Evolutionary conservation across 1,284 basidiomycete genomes (phyloP), one percentile per base, ranked within the genome.

Genomic region (Rhodofomes roseus): DNA sequence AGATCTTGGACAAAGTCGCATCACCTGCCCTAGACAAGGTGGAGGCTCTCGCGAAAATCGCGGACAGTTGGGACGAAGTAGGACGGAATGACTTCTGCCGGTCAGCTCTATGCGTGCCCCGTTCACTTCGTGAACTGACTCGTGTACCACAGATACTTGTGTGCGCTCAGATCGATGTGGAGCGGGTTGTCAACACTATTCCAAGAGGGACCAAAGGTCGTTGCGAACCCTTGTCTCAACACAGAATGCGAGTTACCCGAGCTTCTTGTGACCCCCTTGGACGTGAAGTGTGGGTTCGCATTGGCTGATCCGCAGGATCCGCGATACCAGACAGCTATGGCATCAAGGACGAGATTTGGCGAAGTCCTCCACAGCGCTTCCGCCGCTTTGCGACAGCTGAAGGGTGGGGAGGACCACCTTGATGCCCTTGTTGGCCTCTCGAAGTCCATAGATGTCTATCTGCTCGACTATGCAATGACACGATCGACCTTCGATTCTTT

Each of bases 51-150:
- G 74, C 93, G 9, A 75, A 77, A 12, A 79, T 76, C 5, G 81
- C 83, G 12, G 74, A 76, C 18, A 80, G 70, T 36, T 92, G 91
- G 85, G 85, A 92, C 67, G 86, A 80, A 59, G 79, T 85, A 20
- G 87, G 89, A 76, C 86, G 91, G 34, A 98, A 97, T 72, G 95
- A 98, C 73, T 97, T 98, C 71, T 98, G 96, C 74, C 86, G 96
- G 81, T 89, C 77, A 61, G 80, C 79, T 36, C 29, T 12, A 34
- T 18, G 6, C n/a, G 16, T 22, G 16, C n/a, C 5, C 9, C 31
- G 4, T 14, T 5, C 18, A 20, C 9, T 34, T 5, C 29, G 18
- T 16, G 2, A 52, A 11, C n/a, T 36, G 16, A 22, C 12, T 11
- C 11, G 14, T 27, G 25, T 27, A 18, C 25, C 23, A 54, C 66